These are phyloP conservation scores for Coprinopsis cinerea DNA, from an alignment of 768 basidiomycete genomes.

Conservation along the genomic window DNA sequence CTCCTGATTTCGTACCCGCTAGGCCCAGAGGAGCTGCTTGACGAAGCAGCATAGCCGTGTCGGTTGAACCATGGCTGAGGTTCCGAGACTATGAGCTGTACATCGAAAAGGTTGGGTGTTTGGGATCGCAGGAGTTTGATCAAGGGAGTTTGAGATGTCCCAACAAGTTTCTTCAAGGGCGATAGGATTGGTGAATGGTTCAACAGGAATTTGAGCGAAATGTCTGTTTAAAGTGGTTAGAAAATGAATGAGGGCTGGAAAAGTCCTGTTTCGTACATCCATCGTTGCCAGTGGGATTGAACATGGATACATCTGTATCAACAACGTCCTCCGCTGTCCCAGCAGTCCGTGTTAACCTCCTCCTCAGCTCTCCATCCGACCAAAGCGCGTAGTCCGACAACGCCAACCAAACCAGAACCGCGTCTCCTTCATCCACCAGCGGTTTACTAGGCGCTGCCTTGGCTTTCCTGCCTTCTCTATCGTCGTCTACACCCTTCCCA, in stretches of 20 bases:
- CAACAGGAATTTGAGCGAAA: slow-evolving; percentile 53
- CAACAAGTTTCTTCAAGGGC: slow-evolving; percentile 18
- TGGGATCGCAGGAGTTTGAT: slow-evolving; percentile 56
- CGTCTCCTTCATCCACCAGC: slow-evolving; percentile 38
- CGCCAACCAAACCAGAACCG: slow-evolving; percentile 47
- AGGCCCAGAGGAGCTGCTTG: slow-evolving; percentile 8
- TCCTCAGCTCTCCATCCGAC: slow-evolving; percentile 50
- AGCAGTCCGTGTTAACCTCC: slow-evolving; percentile 25
- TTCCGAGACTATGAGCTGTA: slow-evolving; percentile 51
- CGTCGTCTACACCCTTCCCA: neutral
- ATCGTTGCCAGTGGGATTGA: slow-evolving; percentile 20
- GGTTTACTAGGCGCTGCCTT: neutral
- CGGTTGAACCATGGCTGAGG: slow-evolving; percentile 28
- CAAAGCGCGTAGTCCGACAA: slow-evolving; percentile 71
- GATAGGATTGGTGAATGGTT: slow-evolving; percentile 30
- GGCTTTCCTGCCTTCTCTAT: neutral
- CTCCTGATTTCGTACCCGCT: slow-evolving; percentile 66
- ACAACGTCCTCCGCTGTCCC: slow-evolving; percentile 17
- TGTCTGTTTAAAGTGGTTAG: slow-evolving; percentile 33
- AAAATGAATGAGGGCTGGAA: neutral
- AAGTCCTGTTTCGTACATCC: slow-evolving; percentile 40
- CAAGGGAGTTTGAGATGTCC: slow-evolving; percentile 38
- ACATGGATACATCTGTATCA: slow-evolving; percentile 1
- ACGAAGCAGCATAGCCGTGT: slow-evolving; percentile 21
- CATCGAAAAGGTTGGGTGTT: slow-evolving; percentile 43